These are phyloP conservation scores for Urochloa ruziziensis DNA, from an alignment of 176 grass and related monocot species.

Conservation along the genomic window DNA sequence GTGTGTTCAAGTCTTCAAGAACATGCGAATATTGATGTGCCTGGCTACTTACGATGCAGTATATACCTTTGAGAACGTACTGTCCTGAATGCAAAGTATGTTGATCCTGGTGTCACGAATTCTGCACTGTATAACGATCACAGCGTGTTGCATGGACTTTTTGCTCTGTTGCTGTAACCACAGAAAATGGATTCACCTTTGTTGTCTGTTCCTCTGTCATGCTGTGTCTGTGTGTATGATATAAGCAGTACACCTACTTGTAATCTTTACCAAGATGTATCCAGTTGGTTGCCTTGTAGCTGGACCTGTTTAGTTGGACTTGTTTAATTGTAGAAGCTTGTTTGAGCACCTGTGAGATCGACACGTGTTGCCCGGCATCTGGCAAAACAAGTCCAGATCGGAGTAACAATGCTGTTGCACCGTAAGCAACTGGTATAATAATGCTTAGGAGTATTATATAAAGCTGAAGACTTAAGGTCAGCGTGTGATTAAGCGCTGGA, in stretches of 20 bases:
- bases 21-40: background rate
- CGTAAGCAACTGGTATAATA: background rate
- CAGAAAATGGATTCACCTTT: constrained; percentile 10
- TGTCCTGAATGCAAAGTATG: constrained; percentile 21
- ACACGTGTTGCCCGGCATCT: constrained; percentile 6
- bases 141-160: background rate
- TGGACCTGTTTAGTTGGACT: background rate
- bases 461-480: constrained; percentile 10
- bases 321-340: background rate
- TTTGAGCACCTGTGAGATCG: background rate
- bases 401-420: background rate
- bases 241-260: background rate
- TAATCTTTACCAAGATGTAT: background rate
- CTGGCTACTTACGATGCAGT: background rate
- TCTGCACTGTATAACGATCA: background rate
- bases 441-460: background rate
- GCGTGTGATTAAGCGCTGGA: constrained; percentile 18
- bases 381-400: background rate
- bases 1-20: constrained; percentile 17
- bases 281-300: background rate
- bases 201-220: constrained; percentile 3
- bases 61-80: constrained; percentile 17
- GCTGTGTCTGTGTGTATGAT: constrained; percentile 1
- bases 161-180: constrained; percentile 29
- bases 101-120: constrained; percentile 10